phyloP scores from a whole-genome alignment of 768 basidiomycete genomes.

The Mycena pura region DNA sequence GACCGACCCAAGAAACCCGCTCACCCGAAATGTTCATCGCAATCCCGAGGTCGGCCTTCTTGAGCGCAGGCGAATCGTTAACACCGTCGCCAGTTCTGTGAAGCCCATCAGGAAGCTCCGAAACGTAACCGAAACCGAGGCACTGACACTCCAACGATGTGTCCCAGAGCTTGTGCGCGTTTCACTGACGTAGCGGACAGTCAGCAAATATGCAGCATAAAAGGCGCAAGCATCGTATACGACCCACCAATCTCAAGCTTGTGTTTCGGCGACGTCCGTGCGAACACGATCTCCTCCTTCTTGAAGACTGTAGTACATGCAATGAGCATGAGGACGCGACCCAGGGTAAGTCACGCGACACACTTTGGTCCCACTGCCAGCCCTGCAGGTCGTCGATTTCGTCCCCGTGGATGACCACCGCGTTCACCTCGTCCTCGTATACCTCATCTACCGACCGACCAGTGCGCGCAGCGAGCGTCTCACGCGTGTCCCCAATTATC shows the following conservation, averaged over 20 bases:
- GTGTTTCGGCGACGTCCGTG: conserved; percentile 74
- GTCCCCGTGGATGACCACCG: conserved; percentile 73
- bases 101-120: conserved; percentile 5
- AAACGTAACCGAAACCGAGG: background rate
- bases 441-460: conserved; percentile 61
- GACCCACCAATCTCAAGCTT: conserved; percentile 72
- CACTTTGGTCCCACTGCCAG: conserved; percentile 77
- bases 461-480: conserved; percentile 64
- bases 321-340: conserved; percentile 1
- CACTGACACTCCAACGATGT: conserved; percentile 74
- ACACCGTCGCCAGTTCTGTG: conserved; percentile 75
- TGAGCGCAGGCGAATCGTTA: conserved; percentile 74
- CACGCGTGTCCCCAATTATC: conserved; percentile 69
- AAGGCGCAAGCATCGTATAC: background rate
- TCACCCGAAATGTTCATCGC: conserved; percentile 75
- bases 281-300: conserved; percentile 75
- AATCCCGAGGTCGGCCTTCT: conserved; percentile 75
- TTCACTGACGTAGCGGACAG: conserved; percentile 53
- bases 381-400: conserved; percentile 69
- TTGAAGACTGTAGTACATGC: conserved; percentile 55
- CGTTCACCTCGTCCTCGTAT: conserved; percentile 72
- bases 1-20: background rate
- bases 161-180: conserved; percentile 72
- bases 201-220: conserved; percentile 1
- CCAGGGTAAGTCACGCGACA: background rate